phyloP scores from a whole-genome alignment of 805 yeast genomes.

The Starmerella cellae region DNA sequence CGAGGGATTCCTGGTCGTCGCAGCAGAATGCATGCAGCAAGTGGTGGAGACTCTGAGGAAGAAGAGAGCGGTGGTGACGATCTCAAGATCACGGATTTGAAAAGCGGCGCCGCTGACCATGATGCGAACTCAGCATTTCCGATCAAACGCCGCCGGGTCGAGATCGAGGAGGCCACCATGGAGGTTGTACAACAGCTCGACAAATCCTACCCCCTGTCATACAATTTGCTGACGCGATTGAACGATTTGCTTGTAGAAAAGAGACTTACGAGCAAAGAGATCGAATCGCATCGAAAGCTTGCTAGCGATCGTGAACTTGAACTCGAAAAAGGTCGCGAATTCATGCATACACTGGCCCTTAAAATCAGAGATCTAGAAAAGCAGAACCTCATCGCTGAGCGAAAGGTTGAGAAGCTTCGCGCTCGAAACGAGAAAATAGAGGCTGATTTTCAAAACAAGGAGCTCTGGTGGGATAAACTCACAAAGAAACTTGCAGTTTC shows the following conservation, averaged over 20 bases:
- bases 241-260: constrained; percentile 32
- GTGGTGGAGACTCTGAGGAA: constrained; percentile 13
- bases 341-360: constrained; percentile 34
- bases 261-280: constrained; percentile 34
- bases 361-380: constrained; percentile 33
- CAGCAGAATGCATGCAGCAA: constrained; percentile 23
- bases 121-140: neutral
- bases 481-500: constrained; percentile 32
- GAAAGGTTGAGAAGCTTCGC: constrained; percentile 20
- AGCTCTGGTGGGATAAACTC: constrained; percentile 16
- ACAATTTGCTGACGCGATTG: constrained; percentile 6
- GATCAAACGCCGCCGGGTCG: constrained; percentile 9
- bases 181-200: constrained; percentile 3
- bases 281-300: constrained; percentile 34
- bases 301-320: constrained; percentile 33
- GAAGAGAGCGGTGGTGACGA: constrained; percentile 12
- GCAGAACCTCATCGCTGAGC: constrained; percentile 18
- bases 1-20: constrained; percentile 9
- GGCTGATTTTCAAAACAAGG: constrained; percentile 17
- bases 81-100: neutral
- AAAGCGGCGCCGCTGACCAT: neutral
- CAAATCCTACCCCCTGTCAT: constrained; percentile 5
- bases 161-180: constrained; percentile 8
- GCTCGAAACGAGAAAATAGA: constrained; percentile 18
- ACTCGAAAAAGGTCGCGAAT: constrained; percentile 32